A percentile compares a stretch with the other conserved stretches of the same genome.
These are phyloP conservation scores for Oxytropis ochrocephala DNA, from an alignment of 306 rosid species.

Conservation along the genomic window DNA sequence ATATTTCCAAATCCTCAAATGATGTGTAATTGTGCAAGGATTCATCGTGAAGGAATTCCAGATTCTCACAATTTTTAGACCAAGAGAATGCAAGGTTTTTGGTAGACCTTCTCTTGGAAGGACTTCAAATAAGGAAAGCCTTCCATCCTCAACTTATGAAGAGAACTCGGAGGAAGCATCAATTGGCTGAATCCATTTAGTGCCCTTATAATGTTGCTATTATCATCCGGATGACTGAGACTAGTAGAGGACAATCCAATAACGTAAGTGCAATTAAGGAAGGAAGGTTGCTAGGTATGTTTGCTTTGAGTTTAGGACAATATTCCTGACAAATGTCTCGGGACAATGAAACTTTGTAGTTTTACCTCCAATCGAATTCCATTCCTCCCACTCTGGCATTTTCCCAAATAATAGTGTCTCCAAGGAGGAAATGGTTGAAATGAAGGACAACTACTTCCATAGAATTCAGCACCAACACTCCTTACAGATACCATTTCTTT, in stretches of 20 bases:
- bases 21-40: not conserved
- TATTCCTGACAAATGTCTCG: no score
- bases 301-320: no score
- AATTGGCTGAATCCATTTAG: not conserved
- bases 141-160: not conserved
- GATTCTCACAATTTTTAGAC: not conserved
- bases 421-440: no score
- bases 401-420: no score
- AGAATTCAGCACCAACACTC: no score
- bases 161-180: not conserved
- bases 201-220: no score
- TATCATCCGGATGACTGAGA: no score
- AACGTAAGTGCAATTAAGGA: not conserved
- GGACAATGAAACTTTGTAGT: no score
- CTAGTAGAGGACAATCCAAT: not conserved
- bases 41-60: not conserved
- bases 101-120: not conserved
- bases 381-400: no score
- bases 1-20: not conserved
- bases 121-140: not conserved
- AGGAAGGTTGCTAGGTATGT: not conserved
- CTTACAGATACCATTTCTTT: no score
- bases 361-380: no score
- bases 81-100: not conserved
- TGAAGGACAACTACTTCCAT: no score